Evolutionary conservation across 2,329 filamentous ascomycete genomes (phyloP).

Genomic region (Apiospora koreana): DNA sequence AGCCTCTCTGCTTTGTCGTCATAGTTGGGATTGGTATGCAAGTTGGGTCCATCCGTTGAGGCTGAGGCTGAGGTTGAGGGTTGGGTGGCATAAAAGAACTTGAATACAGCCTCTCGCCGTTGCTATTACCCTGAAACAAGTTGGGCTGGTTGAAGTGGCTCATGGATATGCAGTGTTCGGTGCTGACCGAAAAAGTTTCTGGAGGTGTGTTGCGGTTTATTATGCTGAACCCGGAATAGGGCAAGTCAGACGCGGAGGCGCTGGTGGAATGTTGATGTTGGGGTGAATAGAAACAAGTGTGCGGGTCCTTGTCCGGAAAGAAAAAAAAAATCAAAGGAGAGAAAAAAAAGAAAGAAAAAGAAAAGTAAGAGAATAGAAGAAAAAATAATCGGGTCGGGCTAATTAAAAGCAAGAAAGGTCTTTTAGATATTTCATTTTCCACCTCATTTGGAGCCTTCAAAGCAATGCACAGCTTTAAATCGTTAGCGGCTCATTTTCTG

Average conservation of each 20-base stretch:
- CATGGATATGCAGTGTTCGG: not conserved
- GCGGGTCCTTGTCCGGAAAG: not conserved
- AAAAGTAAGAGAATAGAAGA: constrained; percentile 3
- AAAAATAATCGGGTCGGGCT: not conserved
- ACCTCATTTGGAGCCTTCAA: not conserved
- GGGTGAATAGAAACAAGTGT: not conserved
- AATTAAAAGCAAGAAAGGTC: constrained; percentile 10
- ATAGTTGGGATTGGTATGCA: not conserved
- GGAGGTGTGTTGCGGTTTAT: not conserved
- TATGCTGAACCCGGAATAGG: constrained; percentile 5
- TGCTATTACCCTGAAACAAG: not conserved
- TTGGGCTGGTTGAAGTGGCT: constrained; percentile 1
- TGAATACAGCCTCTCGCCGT: not conserved
- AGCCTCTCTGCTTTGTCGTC: not conserved
- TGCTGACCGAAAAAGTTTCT: not conserved
- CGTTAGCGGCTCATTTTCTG: not conserved
- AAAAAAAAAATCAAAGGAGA: constrained; percentile 13
- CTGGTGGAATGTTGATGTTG: not conserved
- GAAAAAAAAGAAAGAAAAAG: constrained; percentile 14
- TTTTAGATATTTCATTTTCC: not conserved
- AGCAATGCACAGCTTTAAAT: not conserved
- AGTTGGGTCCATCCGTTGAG: not conserved
- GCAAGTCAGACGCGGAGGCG: not conserved
- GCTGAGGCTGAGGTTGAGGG: not conserved
- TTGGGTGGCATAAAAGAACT: not conserved